These are phyloP conservation scores for Leccinum pellstonianum DNA, from an alignment of 768 basidiomycete genomes.

Conservation along the genomic window DNA sequence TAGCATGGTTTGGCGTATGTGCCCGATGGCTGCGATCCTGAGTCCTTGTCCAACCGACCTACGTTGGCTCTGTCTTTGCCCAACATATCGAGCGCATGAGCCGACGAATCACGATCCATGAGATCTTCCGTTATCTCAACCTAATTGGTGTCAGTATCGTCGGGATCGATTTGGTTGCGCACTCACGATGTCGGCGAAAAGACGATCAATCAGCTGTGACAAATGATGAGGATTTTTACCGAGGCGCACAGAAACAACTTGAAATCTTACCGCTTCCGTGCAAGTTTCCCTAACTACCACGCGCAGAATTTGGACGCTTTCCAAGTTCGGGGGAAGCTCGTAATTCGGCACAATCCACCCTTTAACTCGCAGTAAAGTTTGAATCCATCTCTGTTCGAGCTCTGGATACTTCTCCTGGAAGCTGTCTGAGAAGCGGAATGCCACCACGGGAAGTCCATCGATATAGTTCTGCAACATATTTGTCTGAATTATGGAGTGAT, in stretches of 20 bases:
- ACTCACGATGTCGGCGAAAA: slow-evolving; percentile 69
- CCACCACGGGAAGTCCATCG: slow-evolving; percentile 52
- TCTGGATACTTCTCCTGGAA: slow-evolving; percentile 53
- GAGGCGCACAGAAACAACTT: slow-evolving; percentile 16
- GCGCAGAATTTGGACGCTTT: slow-evolving; percentile 56
- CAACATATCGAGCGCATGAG: slow-evolving; percentile 51
- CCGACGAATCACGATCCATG: slow-evolving; percentile 42
- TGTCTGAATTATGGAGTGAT: background rate
- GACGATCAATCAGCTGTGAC: slow-evolving; percentile 55
- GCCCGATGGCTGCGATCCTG: slow-evolving; percentile 49
- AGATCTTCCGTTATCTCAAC: slow-evolving; percentile 66
- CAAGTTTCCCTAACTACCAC: slow-evolving; percentile 60
- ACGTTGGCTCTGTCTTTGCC: slow-evolving; percentile 33
- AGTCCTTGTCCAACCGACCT: slow-evolving; percentile 49
- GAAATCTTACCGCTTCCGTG: slow-evolving; percentile 44
- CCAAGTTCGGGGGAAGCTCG: slow-evolving; percentile 51
- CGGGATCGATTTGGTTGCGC: background rate
- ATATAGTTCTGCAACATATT: slow-evolving; percentile 37
- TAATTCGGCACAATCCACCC: slow-evolving; percentile 65
- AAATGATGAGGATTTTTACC: slow-evolving; percentile 26
- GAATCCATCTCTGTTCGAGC: slow-evolving; percentile 59
- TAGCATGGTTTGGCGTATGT: slow-evolving; percentile 72
- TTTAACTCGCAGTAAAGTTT: slow-evolving; percentile 45
- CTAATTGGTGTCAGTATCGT: slow-evolving; percentile 30
- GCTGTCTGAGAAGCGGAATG: slow-evolving; percentile 54